Percentiles rank a stretch among this genome's conserved stretches.
These are phyloP conservation scores for Kwoniella europaea DNA, from an alignment of 768 basidiomycete species.

Conservation along the genomic window DNA sequence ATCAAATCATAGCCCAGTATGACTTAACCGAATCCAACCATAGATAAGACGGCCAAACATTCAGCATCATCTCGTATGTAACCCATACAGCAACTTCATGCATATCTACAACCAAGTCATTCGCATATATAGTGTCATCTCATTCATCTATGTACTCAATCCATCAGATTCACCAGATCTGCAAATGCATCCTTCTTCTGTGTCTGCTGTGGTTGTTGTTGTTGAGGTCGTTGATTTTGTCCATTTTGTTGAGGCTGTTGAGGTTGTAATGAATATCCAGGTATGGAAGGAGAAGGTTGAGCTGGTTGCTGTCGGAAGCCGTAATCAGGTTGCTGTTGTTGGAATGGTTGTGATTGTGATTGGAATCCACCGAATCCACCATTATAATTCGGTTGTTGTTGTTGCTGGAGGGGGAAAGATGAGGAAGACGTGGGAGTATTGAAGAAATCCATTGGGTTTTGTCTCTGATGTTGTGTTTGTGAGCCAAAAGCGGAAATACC, in stretches of 20 bases:
- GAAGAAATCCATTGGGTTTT: conserved; percentile 58
- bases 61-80: not conserved
- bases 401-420: conserved; percentile 13
- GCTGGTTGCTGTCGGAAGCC: conserved; percentile 18
- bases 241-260: conserved; percentile 29
- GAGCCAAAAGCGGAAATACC: conserved; percentile 3
- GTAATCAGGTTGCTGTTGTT: conserved; percentile 23
- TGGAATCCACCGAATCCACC: conserved; percentile 18
- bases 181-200: conserved; percentile 59
- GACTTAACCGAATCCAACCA: not conserved
- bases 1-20: not conserved
- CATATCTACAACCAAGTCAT: conserved; percentile 1
- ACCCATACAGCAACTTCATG: not conserved
- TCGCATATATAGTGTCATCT: not conserved
- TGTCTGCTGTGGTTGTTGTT: conserved; percentile 27
- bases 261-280: conserved; percentile 43
- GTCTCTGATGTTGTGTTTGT: conserved; percentile 24
- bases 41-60: not conserved
- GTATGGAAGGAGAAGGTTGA: conserved; percentile 16
- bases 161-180: conserved; percentile 58
- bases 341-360: conserved; percentile 6
- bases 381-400: conserved; percentile 25
- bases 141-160: conserved; percentile 8
- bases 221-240: conserved; percentile 15
- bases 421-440: conserved; percentile 32